Evolutionary conservation across 1,284 basidiomycete species (phyloP).

Genomic region (Leccinum subatratum): DNA sequence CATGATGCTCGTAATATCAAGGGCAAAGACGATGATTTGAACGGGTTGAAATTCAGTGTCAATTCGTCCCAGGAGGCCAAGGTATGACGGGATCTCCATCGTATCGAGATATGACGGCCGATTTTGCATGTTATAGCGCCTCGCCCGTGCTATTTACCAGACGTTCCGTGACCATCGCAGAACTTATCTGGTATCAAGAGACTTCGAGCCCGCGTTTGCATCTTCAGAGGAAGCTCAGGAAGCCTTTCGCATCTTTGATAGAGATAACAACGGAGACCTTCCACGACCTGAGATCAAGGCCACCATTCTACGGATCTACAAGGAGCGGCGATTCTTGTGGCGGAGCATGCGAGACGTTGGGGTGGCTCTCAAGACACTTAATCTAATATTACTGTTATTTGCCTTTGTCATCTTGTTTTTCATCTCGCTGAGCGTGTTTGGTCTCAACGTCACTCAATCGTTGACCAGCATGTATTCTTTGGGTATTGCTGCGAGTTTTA

Average conservation of each 20-base stretch:
- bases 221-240: slow-evolving; percentile 52
- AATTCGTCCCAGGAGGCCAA: slow-evolving; percentile 62
- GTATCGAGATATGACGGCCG: not conserved
- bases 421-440: slow-evolving; percentile 67
- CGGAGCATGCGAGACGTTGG: slow-evolving; percentile 71
- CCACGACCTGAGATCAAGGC: slow-evolving; percentile 75
- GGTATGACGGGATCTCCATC: slow-evolving; percentile 32
- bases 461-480: slow-evolving; percentile 67
- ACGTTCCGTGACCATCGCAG: slow-evolving; percentile 55
- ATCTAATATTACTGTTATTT: slow-evolving; percentile 58
- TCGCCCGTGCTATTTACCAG: slow-evolving; percentile 66
- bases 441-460: slow-evolving; percentile 55
- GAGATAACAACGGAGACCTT: slow-evolving; percentile 74
- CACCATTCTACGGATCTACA: slow-evolving; percentile 67
- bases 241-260: slow-evolving; percentile 74
- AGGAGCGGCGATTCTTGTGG: slow-evolving; percentile 65
- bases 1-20: slow-evolving; percentile 71
- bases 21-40: slow-evolving; percentile 44
- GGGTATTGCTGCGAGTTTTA: slow-evolving; percentile 66
- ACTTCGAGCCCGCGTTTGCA: slow-evolving; percentile 68
- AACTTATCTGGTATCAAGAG: slow-evolving; percentile 59
- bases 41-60: slow-evolving; percentile 46
- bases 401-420: slow-evolving; percentile 66
- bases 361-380: slow-evolving; percentile 57
- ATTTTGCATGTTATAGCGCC: slow-evolving; percentile 38